phyloP scores from a whole-genome alignment of 805 yeast species.

The Cyberlindnera saturnus region DNA sequence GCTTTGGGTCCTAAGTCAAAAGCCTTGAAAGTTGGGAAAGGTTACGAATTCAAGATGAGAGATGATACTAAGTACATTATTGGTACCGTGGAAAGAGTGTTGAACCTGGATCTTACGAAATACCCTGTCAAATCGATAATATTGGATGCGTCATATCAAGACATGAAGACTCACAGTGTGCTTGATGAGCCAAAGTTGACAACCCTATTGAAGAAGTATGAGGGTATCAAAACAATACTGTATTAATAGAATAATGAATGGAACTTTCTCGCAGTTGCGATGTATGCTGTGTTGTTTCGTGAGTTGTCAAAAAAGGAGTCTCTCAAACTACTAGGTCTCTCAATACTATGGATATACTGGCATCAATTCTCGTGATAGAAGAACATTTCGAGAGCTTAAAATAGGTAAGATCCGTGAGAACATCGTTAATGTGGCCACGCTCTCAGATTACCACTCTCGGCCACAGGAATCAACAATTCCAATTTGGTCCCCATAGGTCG shows the following conservation, averaged over 20 bases:
- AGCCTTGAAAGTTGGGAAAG: slow-evolving; percentile 23
- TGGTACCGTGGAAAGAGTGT: slow-evolving; percentile 22
- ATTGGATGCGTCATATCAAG: slow-evolving; percentile 23
- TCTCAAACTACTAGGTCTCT: too few species aligned
- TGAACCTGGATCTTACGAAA: slow-evolving; percentile 12
- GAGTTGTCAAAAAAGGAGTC: too few species aligned
- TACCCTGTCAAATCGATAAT: slow-evolving; percentile 21
- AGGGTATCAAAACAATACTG: slow-evolving; percentile 22
- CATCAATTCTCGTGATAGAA: too few species aligned
- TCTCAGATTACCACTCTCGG: too few species aligned
- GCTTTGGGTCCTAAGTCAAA: slow-evolving; percentile 34
- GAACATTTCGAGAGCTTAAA: too few species aligned
- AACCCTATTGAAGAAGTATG: slow-evolving; percentile 16
- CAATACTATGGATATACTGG: too few species aligned
- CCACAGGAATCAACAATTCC: too few species aligned
- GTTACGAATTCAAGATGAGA: slow-evolving; percentile 20
- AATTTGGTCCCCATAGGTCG: background rate
- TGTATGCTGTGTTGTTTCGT: too few species aligned
- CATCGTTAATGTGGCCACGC: too few species aligned
- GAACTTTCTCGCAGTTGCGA: too few species aligned
- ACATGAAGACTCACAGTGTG: slow-evolving; percentile 21
- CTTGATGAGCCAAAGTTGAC: slow-evolving; percentile 22
- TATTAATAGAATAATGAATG: slow-evolving; percentile 12
- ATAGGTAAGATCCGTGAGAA: too few species aligned
- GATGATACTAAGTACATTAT: slow-evolving; percentile 22